Percentiles rank a stretch among this genome's conserved stretches.
Evolutionary conservation across 192 early-diverging fungal genomes (phyloP).

Genomic region (Podila epigama): DNA sequence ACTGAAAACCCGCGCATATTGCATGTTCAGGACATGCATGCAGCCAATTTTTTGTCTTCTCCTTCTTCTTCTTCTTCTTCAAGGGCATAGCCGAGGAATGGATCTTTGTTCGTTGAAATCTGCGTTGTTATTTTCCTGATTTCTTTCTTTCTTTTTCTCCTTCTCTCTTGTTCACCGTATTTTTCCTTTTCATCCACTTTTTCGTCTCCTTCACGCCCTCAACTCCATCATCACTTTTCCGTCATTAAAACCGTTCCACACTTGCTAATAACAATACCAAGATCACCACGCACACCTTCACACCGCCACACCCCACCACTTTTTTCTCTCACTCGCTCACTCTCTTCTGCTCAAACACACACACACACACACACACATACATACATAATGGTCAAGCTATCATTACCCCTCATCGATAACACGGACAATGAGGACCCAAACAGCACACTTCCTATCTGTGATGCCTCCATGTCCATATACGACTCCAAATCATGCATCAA

Average conservation of each 20-base stretch:
- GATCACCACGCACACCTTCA: too few species aligned
- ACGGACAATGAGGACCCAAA: constrained; percentile 23
- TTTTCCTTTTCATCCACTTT: background rate
- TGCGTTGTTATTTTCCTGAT: background rate
- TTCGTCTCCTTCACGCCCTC: background rate
- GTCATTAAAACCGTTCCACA: background rate
- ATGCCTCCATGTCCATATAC: constrained; percentile 46
- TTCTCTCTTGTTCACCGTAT: background rate
- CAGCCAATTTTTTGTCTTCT: background rate
- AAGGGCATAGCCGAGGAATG: background rate
- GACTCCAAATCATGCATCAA: constrained; percentile 28
- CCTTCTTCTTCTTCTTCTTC: background rate
- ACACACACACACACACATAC: background rate
- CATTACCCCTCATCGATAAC: constrained; percentile 36
- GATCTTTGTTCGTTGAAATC: background rate
- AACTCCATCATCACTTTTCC: background rate
- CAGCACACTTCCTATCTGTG: constrained; percentile 17
- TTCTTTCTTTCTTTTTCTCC: background rate
- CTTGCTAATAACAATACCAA: background rate
- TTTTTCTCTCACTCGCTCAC: background rate
- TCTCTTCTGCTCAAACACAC: background rate
- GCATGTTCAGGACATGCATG: too few species aligned
- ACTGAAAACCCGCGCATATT: too few species aligned
- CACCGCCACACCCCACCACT: background rate
- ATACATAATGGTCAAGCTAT: constrained; percentile 34